These are phyloP conservation scores for Cercospora nicotianae DNA, from an alignment of 2,329 filamentous ascomycete genomes.

Conservation along the genomic window DNA sequence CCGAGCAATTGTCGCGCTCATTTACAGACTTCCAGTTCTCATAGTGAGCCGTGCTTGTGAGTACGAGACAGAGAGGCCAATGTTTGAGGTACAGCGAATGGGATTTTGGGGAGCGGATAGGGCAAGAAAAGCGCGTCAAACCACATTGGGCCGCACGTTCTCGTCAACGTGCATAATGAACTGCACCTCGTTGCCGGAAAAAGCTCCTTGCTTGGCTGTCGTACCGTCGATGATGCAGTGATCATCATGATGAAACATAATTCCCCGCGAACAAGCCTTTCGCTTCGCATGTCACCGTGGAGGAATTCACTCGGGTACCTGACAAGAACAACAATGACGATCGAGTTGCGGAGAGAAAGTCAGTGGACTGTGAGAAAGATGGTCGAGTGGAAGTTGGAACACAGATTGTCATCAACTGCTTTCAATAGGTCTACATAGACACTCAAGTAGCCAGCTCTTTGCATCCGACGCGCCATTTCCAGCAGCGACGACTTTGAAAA, in stretches of 20 bases:
- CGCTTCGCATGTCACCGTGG: not conserved
- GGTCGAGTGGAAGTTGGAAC: not conserved
- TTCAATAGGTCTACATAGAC: conserved; percentile 1
- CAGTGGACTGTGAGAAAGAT: not conserved
- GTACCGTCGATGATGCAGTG: not conserved
- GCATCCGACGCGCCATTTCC: not conserved
- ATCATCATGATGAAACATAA: not conserved
- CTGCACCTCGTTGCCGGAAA: not conserved
- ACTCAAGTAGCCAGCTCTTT: conserved; percentile 23
- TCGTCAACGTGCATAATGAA: not conserved
- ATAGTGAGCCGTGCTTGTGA: not conserved
- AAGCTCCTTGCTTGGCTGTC: not conserved
- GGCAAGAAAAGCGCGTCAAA: not conserved
- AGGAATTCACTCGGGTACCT: not conserved
- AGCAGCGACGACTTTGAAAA: not conserved
- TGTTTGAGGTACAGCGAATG: not conserved
- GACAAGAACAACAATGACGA: not conserved
- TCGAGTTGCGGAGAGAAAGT: not conserved
- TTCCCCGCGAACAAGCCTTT: not conserved
- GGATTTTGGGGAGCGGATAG: not conserved
- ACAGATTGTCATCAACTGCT: not conserved
- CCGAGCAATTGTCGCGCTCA: not conserved
- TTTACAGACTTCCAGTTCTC: not conserved
- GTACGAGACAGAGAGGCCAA: not conserved
- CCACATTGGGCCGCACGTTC: not conserved